Base-by-base conservation (phyloP, 225 moss, liverwort and hornwort genomes). In the Polytrichum formosum region DNA sequence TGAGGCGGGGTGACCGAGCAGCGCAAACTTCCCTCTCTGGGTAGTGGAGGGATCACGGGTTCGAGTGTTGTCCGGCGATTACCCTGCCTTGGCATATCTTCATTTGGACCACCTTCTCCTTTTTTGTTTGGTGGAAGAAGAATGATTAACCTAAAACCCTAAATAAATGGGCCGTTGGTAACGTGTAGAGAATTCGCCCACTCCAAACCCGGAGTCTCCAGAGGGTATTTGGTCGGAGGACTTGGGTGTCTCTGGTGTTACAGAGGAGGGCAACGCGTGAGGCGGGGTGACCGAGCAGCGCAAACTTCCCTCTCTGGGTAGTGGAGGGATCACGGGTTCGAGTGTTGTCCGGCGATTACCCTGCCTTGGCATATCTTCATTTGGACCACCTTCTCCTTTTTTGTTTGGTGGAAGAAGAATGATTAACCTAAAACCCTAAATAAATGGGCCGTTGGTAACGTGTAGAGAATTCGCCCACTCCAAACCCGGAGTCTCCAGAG, bases 291-390 rank as follows among this genome's bases (percentile, higher is more conserved):
- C 31, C 6, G 31, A 31, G 6, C 6, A 31, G 6, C 6, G 9
- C 35, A 35, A 35, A 35, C 35, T 28, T 54, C 62, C 53, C 80
- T 26, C 80, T 76, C 79, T 59, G 10, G 31, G 65, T 77, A 67
- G 77, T 84, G 73, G 63, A 67, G 80, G 84, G 84, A 80, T 61
- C 29, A 64, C 80, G 77, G 25, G 76, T 67, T 53, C 77, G 83
- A 80, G 67, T 74, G 77, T 10, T 62, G 0, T 8, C 27, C 17
- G 70, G 16, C 61, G 82, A 82, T 72, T 2, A 74, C 78, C 75
- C 56, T 53, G 6, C 46, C 66, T 26, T 26, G 4, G 64, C 18
- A 8, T 26, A 8, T 26, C 23, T 35, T 2, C 21, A 6, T 16
- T 23, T 27, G 61, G 25, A 60, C 54, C 54, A 73, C 69, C 56